Conservation (phyloP, 345 rosid species). For the Rhodomyrtus tomentosa region DNA sequence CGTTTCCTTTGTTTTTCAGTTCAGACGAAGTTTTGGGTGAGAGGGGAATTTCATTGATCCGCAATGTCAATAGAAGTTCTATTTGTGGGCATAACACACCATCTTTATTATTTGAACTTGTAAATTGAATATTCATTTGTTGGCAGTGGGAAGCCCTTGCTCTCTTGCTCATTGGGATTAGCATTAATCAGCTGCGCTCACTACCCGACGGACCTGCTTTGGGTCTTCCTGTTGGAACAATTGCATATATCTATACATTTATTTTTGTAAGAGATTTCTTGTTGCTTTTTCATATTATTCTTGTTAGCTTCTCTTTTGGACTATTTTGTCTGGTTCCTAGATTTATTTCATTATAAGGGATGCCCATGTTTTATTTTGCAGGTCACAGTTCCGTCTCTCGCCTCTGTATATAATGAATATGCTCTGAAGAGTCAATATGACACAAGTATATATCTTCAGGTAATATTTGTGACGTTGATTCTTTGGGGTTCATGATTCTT, state of each 20-base stretch:
- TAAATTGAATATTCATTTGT: neutral
- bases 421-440: slow-evolving; percentile 53
- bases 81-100: neutral
- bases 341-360: neutral
- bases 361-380: slow-evolving; percentile 2
- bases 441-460: slow-evolving; percentile 58
- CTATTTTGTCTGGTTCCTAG: neutral
- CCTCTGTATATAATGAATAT: slow-evolving; percentile 50
- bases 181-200: slow-evolving; percentile 83
- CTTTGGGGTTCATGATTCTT: too few relatives aligned
- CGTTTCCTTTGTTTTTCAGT: neutral
- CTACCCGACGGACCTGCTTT: slow-evolving; percentile 67
- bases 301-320: neutral
- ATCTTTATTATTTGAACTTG: neutral
- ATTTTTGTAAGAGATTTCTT: slow-evolving; percentile 62
- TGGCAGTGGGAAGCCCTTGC: slow-evolving; percentile 98
- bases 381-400: slow-evolving; percentile 47
- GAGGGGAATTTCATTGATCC: neutral
- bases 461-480: slow-evolving; percentile 9
- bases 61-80: neutral
- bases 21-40: neutral
- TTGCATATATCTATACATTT: slow-evolving; percentile 75
- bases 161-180: slow-evolving; percentile 80
- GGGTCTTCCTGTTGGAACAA: slow-evolving; percentile 70
- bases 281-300: neutral